Base-by-base conservation (phyloP, 495 filamentous ascomycete genomes). In the Bryoglossum gracile region DNA sequence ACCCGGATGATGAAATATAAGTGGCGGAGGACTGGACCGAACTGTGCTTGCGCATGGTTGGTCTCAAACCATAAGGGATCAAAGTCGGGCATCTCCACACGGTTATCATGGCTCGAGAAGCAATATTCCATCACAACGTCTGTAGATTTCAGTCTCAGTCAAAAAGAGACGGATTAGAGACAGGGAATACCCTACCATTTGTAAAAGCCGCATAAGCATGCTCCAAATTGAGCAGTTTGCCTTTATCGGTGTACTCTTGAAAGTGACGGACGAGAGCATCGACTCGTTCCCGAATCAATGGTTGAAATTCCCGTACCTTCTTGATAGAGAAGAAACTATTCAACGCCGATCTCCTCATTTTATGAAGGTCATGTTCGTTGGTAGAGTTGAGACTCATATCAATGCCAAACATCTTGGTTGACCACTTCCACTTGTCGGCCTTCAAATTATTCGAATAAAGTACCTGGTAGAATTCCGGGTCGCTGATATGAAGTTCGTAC, bases 401-500 rank as follows among this genome's bases (percentile, higher is more conserved):
- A 13, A 30, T 5, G 13, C 26, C 26, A 17, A 42, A 21, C 9
- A 23, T 17, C 9, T 24, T 42, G 17, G 22, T 24, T 11, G 10
- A 10, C 39, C 39, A 25, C 11, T 23, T 19, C 39, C 39, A 23
- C 16, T 42, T 42, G 2, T 24, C 39, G 11, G 39, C 39, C 22
- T 25, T 8, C 10, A 9, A 6, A 19, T 42, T 21, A 42, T 42
- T 42, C 21, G 34, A 11, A 57, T 76, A 79, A 6, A 80, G 25
- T 16, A 65, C 58, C 42, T 75, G 63, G 44, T 68, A 75, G 57
- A 66, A 81, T 8, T 73, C 64, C 0, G 71, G 69, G 58, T 81
- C 74, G 23, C 64, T 58, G 48, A 80, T 65, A 48, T 77, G 75
- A 0, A 82, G 28, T 45, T 81, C 77, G 37, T 68, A 53, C 0